phyloP scores from a whole-genome alignment of 257 asterid genomes.

The Solanum appendiculatum region DNA sequence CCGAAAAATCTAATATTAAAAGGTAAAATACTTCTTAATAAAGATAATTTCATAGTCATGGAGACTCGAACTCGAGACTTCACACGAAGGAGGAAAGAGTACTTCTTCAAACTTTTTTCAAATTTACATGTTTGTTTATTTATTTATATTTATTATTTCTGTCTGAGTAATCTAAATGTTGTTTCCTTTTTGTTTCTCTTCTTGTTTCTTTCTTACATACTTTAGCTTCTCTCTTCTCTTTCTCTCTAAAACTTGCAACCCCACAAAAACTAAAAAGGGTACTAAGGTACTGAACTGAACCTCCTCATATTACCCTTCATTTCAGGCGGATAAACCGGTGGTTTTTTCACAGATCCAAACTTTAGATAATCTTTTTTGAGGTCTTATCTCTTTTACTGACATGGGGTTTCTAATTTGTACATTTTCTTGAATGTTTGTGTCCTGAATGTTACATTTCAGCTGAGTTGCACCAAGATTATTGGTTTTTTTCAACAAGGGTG shows the following conservation, averaged over 20 bases:
- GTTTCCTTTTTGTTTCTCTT: neutral
- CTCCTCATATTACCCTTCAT: conserved; percentile 1
- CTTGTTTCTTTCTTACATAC: neutral
- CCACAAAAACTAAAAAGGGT: neutral
- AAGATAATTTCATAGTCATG: no score
- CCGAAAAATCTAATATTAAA: no score
- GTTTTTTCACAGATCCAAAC: conserved; percentile 8
- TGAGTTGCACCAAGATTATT: neutral
- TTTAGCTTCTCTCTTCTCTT: neutral
- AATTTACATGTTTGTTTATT: neutral
- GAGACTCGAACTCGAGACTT: no score
- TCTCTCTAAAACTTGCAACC: neutral
- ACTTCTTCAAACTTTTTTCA: no score
- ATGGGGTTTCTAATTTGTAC: neutral
- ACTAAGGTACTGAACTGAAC: neutral
- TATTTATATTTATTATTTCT: neutral
- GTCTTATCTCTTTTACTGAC: neutral
- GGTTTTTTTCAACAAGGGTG: neutral
- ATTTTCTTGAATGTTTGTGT: neutral
- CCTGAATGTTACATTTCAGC: neutral
- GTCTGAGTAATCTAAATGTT: neutral
- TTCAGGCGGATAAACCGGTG: conserved; percentile 10
- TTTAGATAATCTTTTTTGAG: neutral
- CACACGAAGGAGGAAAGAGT: no score
- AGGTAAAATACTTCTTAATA: no score